Conservation (phyloP, 352 stramenopile species). For the Globisporangium nunn region DNA sequence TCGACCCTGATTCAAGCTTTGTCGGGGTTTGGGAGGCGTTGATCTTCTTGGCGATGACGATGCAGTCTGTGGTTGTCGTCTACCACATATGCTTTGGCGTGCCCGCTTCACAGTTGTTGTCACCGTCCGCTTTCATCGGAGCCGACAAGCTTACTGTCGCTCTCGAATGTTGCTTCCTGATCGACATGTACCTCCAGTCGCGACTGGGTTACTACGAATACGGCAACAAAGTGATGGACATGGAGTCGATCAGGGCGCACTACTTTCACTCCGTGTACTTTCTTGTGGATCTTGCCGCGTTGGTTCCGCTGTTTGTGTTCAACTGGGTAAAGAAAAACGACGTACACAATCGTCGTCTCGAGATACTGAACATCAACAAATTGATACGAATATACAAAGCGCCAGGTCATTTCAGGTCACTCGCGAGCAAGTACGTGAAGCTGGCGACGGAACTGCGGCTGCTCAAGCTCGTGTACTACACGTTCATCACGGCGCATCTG, state of each 20-base stretch:
- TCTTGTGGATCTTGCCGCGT: constrained; percentile 30
- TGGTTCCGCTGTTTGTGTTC: constrained; percentile 36
- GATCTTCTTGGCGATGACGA: constrained; percentile 30
- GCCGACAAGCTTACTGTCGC: constrained; percentile 25
- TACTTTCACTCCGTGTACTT: constrained; percentile 40
- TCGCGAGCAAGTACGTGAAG: constrained; percentile 49
- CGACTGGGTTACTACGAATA: constrained; percentile 54
- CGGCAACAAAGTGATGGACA: constrained; percentile 59
- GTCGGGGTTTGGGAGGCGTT: constrained; percentile 43
- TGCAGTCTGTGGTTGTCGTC: constrained; percentile 36
- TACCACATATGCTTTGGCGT: constrained; percentile 46
- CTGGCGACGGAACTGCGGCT: constrained; percentile 41
- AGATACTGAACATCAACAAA: constrained; percentile 54
- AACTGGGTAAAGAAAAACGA: constrained; percentile 20
- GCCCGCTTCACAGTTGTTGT: background rate
- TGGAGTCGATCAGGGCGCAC: constrained; percentile 25
- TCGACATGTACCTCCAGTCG: constrained; percentile 44
- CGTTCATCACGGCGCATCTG: constrained; percentile 41
- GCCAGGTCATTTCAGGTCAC: constrained; percentile 31
- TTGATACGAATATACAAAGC: constrained; percentile 45
- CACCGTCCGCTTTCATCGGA: constrained; percentile 12
- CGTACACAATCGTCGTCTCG: constrained; percentile 12
- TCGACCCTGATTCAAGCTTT: constrained; percentile 45
- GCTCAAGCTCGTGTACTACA: constrained; percentile 50
- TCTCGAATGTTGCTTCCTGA: constrained; percentile 35